A percentile compares a stretch with the other conserved stretches of the same genome.
phyloP scores from a whole-genome alignment of 2,329 filamentous ascomycete species.

The Aspergillus candidus region DNA sequence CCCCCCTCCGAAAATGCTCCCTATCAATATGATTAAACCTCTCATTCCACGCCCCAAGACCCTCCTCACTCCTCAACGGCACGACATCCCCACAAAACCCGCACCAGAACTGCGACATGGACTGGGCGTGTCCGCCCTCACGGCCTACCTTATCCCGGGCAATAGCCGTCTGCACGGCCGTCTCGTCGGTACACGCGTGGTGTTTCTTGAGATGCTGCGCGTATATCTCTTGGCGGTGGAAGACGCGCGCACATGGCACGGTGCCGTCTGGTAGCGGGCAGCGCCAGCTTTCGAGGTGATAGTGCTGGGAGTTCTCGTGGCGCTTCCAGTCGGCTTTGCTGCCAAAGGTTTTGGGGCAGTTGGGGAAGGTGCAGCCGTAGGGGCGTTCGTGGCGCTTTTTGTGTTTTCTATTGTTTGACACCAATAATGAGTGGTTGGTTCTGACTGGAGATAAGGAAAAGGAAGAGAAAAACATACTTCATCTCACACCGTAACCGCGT shows the following conservation, averaged over 20 bases:
- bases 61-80: conserved; percentile 41
- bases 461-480: conserved; percentile 24
- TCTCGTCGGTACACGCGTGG: conserved; percentile 37
- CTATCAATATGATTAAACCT: conserved; percentile 69
- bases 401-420: conserved; percentile 60
- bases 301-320: conserved; percentile 77
- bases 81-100: conserved; percentile 66
- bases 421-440: not conserved
- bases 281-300: conserved; percentile 63
- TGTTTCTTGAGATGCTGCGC: conserved; percentile 53
- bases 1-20: conserved; percentile 38
- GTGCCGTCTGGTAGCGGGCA: conserved; percentile 47
- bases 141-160: conserved; percentile 56
- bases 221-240: conserved; percentile 55
- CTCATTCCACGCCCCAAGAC: conserved; percentile 54
- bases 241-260: conserved; percentile 52
- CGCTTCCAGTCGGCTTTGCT: conserved; percentile 93
- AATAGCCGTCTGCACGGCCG: conserved; percentile 28
- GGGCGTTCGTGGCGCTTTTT: conserved; percentile 73
- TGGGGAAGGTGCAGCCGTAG: conserved; percentile 70
- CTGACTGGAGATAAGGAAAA: not conserved
- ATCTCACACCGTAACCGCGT: conserved; percentile 32
- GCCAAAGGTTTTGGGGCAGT: conserved; percentile 70
- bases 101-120: conserved; percentile 64
- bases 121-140: conserved; percentile 49